These are phyloP conservation scores for Termitomyces sp. DNA, from an alignment of 768 basidiomycete species.

Conservation along the genomic window DNA sequence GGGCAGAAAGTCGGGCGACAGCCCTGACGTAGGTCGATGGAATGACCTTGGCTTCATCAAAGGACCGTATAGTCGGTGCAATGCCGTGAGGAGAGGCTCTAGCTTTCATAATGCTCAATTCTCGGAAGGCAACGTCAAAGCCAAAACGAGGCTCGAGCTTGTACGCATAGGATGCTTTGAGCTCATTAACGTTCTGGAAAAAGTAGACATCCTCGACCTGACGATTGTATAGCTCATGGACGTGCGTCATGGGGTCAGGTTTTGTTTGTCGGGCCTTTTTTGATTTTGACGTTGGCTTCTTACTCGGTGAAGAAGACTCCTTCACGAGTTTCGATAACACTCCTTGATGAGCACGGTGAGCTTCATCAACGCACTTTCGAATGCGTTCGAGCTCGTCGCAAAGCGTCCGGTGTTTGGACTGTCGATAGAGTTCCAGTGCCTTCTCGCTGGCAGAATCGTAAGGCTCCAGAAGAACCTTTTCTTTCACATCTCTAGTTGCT, in stretches of 20 bases:
- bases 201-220: constrained; percentile 26
- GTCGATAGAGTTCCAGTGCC: constrained; percentile 5
- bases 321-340: constrained; percentile 3
- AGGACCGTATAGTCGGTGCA: constrained; percentile 31
- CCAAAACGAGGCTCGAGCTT: constrained; percentile 35
- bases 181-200: constrained; percentile 34
- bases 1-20: constrained; percentile 14
- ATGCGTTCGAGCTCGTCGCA: constrained; percentile 39
- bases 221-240: constrained; percentile 27
- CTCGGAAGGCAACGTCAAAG: constrained; percentile 52
- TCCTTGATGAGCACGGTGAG: constrained; percentile 18
- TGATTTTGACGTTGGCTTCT: constrained; percentile 18
- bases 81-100: constrained; percentile 32
- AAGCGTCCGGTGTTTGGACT: constrained; percentile 18
- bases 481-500: constrained; percentile 8
- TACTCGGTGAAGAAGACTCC: constrained; percentile 9
- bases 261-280: constrained; percentile 20
- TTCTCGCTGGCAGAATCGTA: constrained; percentile 26
- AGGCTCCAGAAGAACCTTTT: constrained; percentile 37
- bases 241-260: constrained; percentile 24
- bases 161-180: constrained; percentile 64
- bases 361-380: constrained; percentile 34
- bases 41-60: constrained; percentile 41
- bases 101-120: constrained; percentile 58
- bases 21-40: constrained; percentile 28